These are phyloP conservation scores for Saccharomycopsis vini DNA, from an alignment of 805 yeast species.

Conservation along the genomic window DNA sequence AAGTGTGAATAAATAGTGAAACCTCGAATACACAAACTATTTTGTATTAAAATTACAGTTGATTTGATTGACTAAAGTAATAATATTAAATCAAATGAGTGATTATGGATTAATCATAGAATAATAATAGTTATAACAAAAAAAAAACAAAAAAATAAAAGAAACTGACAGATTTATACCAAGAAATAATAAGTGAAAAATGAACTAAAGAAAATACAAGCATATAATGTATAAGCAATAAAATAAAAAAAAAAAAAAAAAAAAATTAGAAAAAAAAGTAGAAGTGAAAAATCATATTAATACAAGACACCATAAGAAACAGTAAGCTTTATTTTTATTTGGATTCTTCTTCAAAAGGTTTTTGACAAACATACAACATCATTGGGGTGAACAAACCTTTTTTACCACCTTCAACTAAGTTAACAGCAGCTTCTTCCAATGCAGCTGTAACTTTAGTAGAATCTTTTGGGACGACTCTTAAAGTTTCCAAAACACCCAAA, in stretches of 20 bases:
- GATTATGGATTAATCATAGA: no score
- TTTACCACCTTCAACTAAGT: constrained; percentile 88
- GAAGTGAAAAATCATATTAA: no score
- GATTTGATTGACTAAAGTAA: no score
- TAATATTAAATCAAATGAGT: no score
- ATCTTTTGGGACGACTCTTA: constrained; percentile 90
- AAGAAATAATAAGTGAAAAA: no score
- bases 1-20: no score
- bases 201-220: background rate
- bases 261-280: background rate
- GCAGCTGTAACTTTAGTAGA: constrained; percentile 84
- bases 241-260: no score
- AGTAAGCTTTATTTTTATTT: background rate
- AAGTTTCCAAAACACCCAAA: constrained; percentile 72
- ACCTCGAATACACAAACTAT: no score
- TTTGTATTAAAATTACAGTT: no score
- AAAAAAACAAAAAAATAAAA: no score
- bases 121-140: no score
- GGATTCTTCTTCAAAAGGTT: constrained; percentile 48
- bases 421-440: constrained; percentile 93
- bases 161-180: background rate
- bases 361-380: constrained; percentile 86
- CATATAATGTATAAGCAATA: no score
- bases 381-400: constrained; percentile 91
- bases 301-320: background rate